A percentile compares a stretch with the other conserved stretches of the same genome.
These are phyloP conservation scores for Fusarium torreyae DNA, from an alignment of 2,329 filamentous ascomycete genomes.

Conservation along the genomic window DNA sequence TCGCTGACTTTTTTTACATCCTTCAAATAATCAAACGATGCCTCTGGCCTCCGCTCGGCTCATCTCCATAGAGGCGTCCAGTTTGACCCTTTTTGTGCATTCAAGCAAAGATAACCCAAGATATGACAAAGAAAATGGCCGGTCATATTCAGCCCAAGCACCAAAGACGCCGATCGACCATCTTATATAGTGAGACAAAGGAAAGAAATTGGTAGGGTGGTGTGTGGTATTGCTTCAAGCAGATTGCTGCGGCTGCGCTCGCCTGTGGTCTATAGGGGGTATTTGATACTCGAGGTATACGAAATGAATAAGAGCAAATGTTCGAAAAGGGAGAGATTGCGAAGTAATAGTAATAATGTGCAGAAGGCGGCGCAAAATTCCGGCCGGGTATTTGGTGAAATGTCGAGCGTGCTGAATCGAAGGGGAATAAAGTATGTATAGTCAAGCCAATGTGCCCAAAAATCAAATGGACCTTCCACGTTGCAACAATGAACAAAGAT, in stretches of 20 bases:
- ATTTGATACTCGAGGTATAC: constrained; percentile 55
- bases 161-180: constrained; percentile 47
- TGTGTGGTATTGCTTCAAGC: constrained; percentile 51
- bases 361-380: constrained; percentile 42
- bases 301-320: constrained; percentile 47
- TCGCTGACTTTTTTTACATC: constrained; percentile 47
- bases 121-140: constrained; percentile 41
- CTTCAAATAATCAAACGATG: constrained; percentile 36
- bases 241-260: constrained; percentile 49
- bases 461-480: constrained; percentile 46
- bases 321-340: constrained; percentile 38
- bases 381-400: constrained; percentile 51
- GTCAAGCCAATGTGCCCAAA: constrained; percentile 47
- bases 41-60: constrained; percentile 20
- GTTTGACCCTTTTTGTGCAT: constrained; percentile 42
- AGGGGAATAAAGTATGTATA: constrained; percentile 51
- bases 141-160: constrained; percentile 46
- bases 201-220: constrained; percentile 52
- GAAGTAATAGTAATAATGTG: constrained; percentile 45
- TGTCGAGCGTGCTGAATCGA: constrained; percentile 47
- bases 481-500: constrained; percentile 36
- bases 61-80: constrained; percentile 32
- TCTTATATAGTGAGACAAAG: constrained; percentile 52
- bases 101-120: constrained; percentile 33
- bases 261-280: constrained; percentile 58